A percentile compares a stretch with the other conserved stretches of the same genome.
phyloP scores from a whole-genome alignment of 2,329 filamentous ascomycete genomes.

The Pezicula carpinea region DNA sequence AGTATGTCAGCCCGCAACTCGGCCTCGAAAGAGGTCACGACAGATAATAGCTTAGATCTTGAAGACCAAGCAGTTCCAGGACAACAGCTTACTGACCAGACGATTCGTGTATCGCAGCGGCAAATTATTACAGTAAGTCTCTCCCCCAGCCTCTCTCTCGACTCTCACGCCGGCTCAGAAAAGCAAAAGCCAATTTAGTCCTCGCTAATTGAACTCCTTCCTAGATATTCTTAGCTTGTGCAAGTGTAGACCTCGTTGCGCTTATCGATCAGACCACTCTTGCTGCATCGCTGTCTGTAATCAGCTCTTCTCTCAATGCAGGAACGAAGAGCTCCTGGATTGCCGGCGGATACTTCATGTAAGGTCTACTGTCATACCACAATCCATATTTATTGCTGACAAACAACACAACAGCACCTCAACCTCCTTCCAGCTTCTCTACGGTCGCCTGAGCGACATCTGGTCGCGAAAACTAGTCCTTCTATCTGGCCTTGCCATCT shows the following conservation, averaged over 20 bases:
- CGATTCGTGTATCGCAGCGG: background rate
- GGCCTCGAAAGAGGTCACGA: background rate
- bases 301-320: conserved; percentile 45
- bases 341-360: conserved; percentile 52
- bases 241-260: conserved; percentile 49
- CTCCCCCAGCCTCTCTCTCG: background rate
- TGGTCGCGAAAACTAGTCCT: conserved; percentile 37
- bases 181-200: background rate
- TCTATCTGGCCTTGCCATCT: conserved; percentile 33
- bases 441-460: conserved; percentile 42
- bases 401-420: background rate
- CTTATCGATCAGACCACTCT: conserved; percentile 55
- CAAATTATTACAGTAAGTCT: background rate
- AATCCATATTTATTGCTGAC: background rate
- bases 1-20: background rate
- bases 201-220: background rate
- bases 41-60: background rate
- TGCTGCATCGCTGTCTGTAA: conserved; percentile 48
- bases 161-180: background rate
- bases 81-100: conserved; percentile 1
- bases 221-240: conserved; percentile 53
- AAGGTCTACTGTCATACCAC: conserved; percentile 18
- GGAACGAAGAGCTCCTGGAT: conserved; percentile 50
- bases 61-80: background rate
- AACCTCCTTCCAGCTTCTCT: conserved; percentile 42